Evolutionary conservation across 805 yeast species (phyloP).

Genomic region (Wickerhamomyces subpelliculosus): DNA sequence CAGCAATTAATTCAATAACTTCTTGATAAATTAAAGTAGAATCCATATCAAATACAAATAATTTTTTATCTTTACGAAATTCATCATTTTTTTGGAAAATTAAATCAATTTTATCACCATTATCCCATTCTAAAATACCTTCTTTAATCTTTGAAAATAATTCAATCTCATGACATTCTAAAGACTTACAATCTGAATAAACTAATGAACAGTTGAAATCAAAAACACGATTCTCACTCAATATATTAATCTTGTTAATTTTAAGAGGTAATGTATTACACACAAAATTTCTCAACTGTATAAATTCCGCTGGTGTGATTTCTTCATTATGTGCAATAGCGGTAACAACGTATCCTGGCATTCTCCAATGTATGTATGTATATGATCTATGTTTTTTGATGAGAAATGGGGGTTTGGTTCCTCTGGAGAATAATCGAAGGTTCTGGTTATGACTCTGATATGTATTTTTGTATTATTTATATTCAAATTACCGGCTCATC

Average conservation of each 20-base stretch:
- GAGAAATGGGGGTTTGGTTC: too few species aligned
- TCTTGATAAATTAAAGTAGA: constrained; percentile 94
- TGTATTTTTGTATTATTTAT: too few species aligned
- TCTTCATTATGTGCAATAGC: constrained; percentile 18
- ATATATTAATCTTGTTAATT: constrained; percentile 19
- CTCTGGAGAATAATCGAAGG: too few species aligned
- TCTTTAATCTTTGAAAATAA: constrained; percentile 8
- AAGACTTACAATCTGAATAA: constrained; percentile 11
- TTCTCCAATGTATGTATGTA: too few species aligned
- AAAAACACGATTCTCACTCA: constrained; percentile 30
- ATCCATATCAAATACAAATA: constrained; percentile 95
- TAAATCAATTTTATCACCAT: constrained; percentile 30
- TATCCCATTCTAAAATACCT: constrained; percentile 8
- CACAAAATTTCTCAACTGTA: constrained; percentile 21
- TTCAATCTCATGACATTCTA: constrained; percentile 9
- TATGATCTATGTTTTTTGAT: too few species aligned
- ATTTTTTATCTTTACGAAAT: constrained; percentile 32
- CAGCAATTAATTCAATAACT: constrained; percentile 93
- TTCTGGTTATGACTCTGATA: too few species aligned
- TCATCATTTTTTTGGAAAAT: constrained; percentile 32
- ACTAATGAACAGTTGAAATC: constrained; percentile 25
- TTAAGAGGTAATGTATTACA: constrained; percentile 24
- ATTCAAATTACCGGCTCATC: too few species aligned
- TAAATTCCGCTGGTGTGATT: constrained; percentile 13
- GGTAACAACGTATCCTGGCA: constrained; percentile 17